A percentile compares a stretch with the other conserved stretches of the same genome.
phyloP scores from a whole-genome alignment of 1,284 basidiomycete species.

The Ustilago nuda region DNA sequence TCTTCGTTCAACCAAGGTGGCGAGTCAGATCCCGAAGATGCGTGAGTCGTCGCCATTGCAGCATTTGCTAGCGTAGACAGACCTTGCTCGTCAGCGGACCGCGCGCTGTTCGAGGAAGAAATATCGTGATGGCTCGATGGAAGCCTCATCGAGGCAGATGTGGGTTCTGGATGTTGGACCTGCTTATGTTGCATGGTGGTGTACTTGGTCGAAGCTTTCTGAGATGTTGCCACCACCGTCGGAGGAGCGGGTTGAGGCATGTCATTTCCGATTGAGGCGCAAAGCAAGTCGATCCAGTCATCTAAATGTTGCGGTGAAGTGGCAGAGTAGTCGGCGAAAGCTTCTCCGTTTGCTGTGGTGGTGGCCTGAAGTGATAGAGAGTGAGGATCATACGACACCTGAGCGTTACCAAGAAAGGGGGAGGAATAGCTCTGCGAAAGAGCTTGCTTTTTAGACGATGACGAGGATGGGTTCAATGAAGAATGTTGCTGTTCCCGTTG shows the following conservation, averaged over 20 bases:
- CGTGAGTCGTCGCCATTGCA: background rate
- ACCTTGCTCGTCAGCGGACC: background rate
- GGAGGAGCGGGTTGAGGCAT: background rate
- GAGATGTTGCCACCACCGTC: background rate
- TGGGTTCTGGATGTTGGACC: background rate
- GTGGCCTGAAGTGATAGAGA: background rate
- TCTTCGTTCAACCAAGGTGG: slow-evolving; percentile 22
- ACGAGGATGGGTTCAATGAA: background rate
- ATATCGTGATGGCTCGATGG: background rate
- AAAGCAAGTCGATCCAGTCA: slow-evolving; percentile 29
- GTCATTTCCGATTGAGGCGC: slow-evolving; percentile 18
- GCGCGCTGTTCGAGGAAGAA: background rate
- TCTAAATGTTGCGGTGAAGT: slow-evolving; percentile 23
- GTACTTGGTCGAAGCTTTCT: background rate
- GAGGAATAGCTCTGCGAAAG: background rate
- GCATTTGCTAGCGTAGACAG: slow-evolving; percentile 12
- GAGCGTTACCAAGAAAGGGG: background rate
- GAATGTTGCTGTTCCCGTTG: background rate
- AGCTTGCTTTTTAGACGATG: background rate
- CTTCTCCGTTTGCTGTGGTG: background rate
- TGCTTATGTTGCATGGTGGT: background rate
- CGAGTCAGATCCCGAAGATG: background rate
- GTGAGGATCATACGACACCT: background rate
- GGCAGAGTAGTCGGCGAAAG: background rate
- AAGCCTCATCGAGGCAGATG: background rate